A percentile compares a stretch with the other conserved stretches of the same genome.
phyloP scores from a whole-genome alignment of 257 asterid species.

The Phtheirospermum japonicum region DNA sequence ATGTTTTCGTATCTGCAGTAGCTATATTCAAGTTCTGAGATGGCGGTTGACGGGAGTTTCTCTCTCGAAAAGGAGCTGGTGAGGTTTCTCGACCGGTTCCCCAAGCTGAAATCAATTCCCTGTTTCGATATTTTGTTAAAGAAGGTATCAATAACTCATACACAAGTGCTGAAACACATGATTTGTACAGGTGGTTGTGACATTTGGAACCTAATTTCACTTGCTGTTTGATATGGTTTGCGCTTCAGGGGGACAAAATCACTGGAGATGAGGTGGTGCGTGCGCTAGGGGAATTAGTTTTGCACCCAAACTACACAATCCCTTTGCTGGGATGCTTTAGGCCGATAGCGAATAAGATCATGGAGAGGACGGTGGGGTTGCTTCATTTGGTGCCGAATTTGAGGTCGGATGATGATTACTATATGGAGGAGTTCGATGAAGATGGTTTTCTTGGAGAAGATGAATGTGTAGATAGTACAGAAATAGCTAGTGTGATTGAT shows the following conservation, averaged over 20 bases:
- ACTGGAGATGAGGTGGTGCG: constrained; percentile 68
- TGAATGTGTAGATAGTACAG: constrained; percentile 38
- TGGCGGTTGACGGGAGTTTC: constrained; percentile 81
- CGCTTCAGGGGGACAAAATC: constrained; percentile 56
- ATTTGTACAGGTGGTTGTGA: background rate
- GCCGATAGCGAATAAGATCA: constrained; percentile 56
- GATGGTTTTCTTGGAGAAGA: constrained; percentile 47
- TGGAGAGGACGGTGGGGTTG: constrained; percentile 52
- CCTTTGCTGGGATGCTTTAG: constrained; percentile 85
- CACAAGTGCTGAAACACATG: background rate
- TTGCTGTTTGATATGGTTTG: constrained; percentile 1
- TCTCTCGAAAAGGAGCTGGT: constrained; percentile 49
- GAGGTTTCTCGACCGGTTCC: constrained; percentile 63
- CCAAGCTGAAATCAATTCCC: constrained; percentile 49
- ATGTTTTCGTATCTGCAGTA: constrained; percentile 14
- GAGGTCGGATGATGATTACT: constrained; percentile 43
- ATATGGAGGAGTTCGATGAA: constrained; percentile 43
- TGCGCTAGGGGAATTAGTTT: constrained; percentile 60
- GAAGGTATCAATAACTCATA: constrained; percentile 44
- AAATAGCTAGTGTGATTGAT: constrained; percentile 44
- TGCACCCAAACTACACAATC: constrained; percentile 81
- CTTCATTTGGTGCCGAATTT: constrained; percentile 59
- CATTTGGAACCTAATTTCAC: constrained; percentile 2
- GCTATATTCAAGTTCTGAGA: constrained; percentile 25
- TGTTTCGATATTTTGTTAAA: constrained; percentile 42